Base-by-base conservation (phyloP, 2,329 filamentous ascomycete genomes). In the Calonectria pseudoturangicola region DNA sequence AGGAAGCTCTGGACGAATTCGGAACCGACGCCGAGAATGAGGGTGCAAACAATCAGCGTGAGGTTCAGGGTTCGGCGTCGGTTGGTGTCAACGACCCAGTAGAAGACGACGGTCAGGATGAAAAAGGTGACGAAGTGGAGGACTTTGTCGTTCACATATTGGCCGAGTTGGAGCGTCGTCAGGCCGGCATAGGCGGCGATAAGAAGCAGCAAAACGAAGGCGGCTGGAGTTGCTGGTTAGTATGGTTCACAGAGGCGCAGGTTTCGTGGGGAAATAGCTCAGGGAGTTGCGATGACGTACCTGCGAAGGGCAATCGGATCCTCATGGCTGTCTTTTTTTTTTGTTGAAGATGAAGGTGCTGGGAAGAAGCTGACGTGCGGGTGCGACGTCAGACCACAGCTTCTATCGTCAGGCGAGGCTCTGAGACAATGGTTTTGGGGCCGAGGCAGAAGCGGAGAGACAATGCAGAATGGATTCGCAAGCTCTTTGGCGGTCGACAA, bases 1-100 rank as follows among this genome's bases (percentile, higher is more conserved):
- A 98, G 87, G 68, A 96, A 86, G 66, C 88, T 91, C 85, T 96
- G 94, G 7, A 95, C 84, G 76, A 96, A 89, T 82, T 96, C 94
- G 75, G 93, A 95, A 64, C 93, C 94, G 73, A 95, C 85, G 58
- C 92, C 92, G 3, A 96, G 88, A 28, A 84, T 86, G 50, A 93
- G 85, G 7, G 96, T 97, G 86, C 95, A 97, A 73, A 95, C 88
- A 27, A 95, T 83, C 30, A 98, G 87, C 16, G 96, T 98, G 76
- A 98, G 86, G 84, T 99, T 93, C 62, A 98, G 87, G 25, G 92
- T 93, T 77, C 96, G 94, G 65, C 96, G 93, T 74, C 97, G 94
- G 75, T 92, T 93, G 66, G 95, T 97, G 83, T 99, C 97, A 79
- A 98, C 86, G 82, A 98, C 94, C 95, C 97, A 99, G 91, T 99